Conservation (phyloP, 768 basidiomycete species). For the Pisolithus albus region DNA sequence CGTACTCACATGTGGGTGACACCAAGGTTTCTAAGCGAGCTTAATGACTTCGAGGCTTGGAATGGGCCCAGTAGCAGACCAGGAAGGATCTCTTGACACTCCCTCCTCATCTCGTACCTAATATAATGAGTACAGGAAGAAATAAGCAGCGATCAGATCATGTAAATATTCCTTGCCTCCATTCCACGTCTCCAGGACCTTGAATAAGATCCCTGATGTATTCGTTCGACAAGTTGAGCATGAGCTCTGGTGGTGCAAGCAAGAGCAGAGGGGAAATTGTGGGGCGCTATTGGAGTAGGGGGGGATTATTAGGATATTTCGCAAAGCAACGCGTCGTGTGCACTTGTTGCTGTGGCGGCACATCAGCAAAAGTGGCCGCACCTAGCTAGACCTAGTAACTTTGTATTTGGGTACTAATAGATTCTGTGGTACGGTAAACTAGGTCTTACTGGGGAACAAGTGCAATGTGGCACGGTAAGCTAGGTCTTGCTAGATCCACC, state of each 20-base stretch:
- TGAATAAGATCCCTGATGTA: constrained; percentile 58
- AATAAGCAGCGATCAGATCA: constrained; percentile 1
- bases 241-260: constrained; percentile 9
- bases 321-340: too few species aligned
- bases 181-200: constrained; percentile 77
- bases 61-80: constrained; percentile 82
- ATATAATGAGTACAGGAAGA: constrained; percentile 4
- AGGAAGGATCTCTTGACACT: constrained; percentile 87
- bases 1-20: constrained; percentile 74
- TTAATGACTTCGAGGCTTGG: constrained; percentile 77
- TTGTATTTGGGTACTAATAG: too few species aligned
- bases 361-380: too few species aligned
- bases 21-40: constrained; percentile 53
- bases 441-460: too few species aligned
- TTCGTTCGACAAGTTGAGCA: constrained; percentile 29
- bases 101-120: constrained; percentile 93
- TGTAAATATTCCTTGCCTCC: constrained; percentile 46
- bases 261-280: neutral
- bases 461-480: too few species aligned
- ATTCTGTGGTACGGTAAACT: too few species aligned
- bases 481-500: too few species aligned
- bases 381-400: too few species aligned
- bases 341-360: too few species aligned
- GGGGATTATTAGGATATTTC: neutral
- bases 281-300: neutral